Evolutionary conservation across 208 protist species (phyloP), one percentile per base, ranked within the genome.

Genomic region (Porcisia deanei): DNA sequence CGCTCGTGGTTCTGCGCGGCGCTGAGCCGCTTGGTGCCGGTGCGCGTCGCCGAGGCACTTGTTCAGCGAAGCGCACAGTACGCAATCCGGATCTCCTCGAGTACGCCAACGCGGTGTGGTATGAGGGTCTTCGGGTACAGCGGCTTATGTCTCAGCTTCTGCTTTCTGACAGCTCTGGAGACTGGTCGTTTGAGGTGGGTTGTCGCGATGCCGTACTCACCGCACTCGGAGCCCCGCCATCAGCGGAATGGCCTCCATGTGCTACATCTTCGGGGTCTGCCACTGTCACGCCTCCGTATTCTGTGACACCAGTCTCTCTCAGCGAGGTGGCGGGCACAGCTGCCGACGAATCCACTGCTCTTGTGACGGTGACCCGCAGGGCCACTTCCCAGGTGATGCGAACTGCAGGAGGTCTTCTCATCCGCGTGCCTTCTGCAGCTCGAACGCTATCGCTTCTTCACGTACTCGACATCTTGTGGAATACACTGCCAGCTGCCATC

Each of bases 71-170:
- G 57, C 57, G 72, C 22, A n/a, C n/a, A 10, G 71, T 82, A n/a
- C 66, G 72, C 39, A 65, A 82, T 52, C 77, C 67, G 14, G 39
- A 7, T 20, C 57, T 57, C 59, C 75, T 84, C 10, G 72, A 81
- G 55, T 80, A 79, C 53, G 72, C 72, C 41, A 77, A 77, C 57
- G 78, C 80, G 0, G 63, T 75, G 45, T 94, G 88, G 81, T 85
- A 86, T 41, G 90, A 90, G 77, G 88, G 85, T 8, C 71, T 92
- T 41, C 83, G 90, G n/a, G 86, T 94, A 68, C 78, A 92, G 80
- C 85, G 90, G 41, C 79, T 94, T 14, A 88, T 91, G 82, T 69
- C 76, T 14, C 81, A 89, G n/a, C 73, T 74, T 9, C 67, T 93
- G 4, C 77, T 91, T 14, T 57, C 58, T 30, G 71, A 54, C 30